A percentile compares a stretch with the other conserved stretches of the same genome.
These are phyloP conservation scores for Fagus crenata DNA, from an alignment of 306 rosid genomes.

Conservation along the genomic window DNA sequence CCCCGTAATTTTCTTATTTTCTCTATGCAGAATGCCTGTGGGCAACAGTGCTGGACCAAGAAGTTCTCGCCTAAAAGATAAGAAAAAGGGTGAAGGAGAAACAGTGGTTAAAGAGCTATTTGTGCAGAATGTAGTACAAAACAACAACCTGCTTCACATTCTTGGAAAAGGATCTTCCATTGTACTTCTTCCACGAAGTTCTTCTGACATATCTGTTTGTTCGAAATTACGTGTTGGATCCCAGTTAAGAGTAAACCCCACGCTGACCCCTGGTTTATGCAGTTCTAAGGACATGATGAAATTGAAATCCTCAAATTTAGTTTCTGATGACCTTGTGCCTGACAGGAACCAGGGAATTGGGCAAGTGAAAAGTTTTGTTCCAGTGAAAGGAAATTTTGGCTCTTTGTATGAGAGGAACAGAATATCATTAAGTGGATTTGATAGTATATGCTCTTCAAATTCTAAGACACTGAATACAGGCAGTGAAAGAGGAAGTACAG, in stretches of 20 bases:
- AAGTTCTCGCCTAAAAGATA: constrained; percentile 92
- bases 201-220: constrained; percentile 72
- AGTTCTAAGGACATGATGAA: constrained; percentile 42
- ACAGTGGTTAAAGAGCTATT: constrained; percentile 81
- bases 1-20: constrained; percentile 34
- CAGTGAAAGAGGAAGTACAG: constrained; percentile 41
- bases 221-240: constrained; percentile 80
- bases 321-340: constrained; percentile 65
- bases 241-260: constrained; percentile 51
- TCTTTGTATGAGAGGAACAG: constrained; percentile 48
- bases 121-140: constrained; percentile 68
- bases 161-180: constrained; percentile 75
- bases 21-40: constrained; percentile 58
- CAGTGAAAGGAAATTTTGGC: constrained; percentile 55
- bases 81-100: constrained; percentile 91
- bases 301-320: constrained; percentile 54
- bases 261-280: constrained; percentile 45
- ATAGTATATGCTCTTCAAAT: constrained; percentile 42
- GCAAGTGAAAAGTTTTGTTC: constrained; percentile 53
- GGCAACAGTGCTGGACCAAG: constrained; percentile 66
- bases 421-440: constrained; percentile 43
- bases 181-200: constrained; percentile 86
- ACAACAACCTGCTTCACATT: constrained; percentile 73
- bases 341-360: constrained; percentile 48
- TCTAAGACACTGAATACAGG: constrained; percentile 42